Base-by-base conservation (phyloP, 805 yeast genomes). In the Lachancea quebecensis region DNA sequence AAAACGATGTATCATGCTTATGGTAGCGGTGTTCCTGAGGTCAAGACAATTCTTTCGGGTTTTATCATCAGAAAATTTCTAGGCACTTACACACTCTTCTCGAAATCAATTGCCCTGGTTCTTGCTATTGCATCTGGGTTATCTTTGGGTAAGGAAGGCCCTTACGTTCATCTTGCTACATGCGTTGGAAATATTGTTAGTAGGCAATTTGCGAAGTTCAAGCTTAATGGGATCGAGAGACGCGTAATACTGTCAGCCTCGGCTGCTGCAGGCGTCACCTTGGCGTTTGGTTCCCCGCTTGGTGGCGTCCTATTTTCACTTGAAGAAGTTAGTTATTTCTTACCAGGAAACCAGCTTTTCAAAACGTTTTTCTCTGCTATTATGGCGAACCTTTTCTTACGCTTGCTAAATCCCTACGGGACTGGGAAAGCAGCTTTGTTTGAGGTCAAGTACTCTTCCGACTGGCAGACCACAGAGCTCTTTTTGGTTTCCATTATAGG, bases 21-120 rank as follows among this genome's bases (percentile, higher is more conserved):
- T 28, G 82, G 82, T 2, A 73, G 79, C 14, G 82, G 82, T 4
- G 82, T 78, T 2, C 81, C 82, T 1, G 82, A 78, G 58, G 82
- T 78, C 12, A 77, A 75, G 50, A 77, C 82, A 0, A 77, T 78
- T 33, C 60, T 78, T 28, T 75, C 81, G 1, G 83, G 83, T 1
- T 78, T 77, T 50, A 73, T 78, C 38, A 77, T 78, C 21, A 64
- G 81, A 46, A 60, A 70, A 35, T 78, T 73, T 51, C 58, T 78
- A 32, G 82, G 83, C 4, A 60, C 73, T 1, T 70, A 72, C 50
- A 76, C 83, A 0, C 64, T 78, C 7, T 34, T 77, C 18, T 64
- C 74, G 47, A 78, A 78, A 55, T 65, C 78, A 0, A 47, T 66
- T 2, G 75, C 78, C 0, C 59, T 78, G 21, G 65, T 77, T 1